These are phyloP conservation scores for Kurtzmaniella quercitrusa DNA, from an alignment of 1,139 yeast genomes.

Conservation along the genomic window DNA sequence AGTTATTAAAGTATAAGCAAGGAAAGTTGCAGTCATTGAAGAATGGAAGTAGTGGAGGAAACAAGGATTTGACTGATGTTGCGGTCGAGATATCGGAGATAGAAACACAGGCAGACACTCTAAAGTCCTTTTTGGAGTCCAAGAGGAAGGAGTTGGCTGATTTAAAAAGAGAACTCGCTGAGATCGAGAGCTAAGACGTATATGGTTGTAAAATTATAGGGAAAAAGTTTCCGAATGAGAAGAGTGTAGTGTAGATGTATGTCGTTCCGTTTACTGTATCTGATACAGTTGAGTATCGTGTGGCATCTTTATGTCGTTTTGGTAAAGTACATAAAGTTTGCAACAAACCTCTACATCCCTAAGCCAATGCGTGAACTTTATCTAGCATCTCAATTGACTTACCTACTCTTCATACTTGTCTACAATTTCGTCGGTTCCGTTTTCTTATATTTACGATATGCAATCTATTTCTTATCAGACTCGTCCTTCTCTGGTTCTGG, in stretches of 20 bases:
- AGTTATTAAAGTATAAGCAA: conserved; percentile 71
- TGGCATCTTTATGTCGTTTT: too few species aligned
- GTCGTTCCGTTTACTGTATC: not conserved
- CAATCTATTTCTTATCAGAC: conserved; percentile 6
- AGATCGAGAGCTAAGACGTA: not conserved
- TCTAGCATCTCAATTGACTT: too few species aligned
- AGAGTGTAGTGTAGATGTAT: not conserved
- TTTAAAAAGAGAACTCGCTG: conserved; percentile 39
- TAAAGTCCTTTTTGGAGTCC: conserved; percentile 51
- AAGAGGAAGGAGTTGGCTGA: conserved; percentile 49
- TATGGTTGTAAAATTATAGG: not conserved
- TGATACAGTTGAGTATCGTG: too few species aligned
- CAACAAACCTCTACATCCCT: too few species aligned
- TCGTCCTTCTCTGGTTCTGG: conserved; percentile 62
- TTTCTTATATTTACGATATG: conserved; percentile 1
- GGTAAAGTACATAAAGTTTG: too few species aligned
- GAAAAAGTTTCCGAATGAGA: not conserved
- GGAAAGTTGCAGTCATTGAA: conserved; percentile 14
- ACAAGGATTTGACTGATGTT: conserved; percentile 36
- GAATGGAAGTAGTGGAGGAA: conserved; percentile 9
- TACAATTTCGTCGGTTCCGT: not conserved
- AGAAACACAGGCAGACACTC: conserved; percentile 57
- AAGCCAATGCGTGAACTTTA: too few species aligned
- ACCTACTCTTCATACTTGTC: too few species aligned
- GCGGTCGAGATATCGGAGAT: conserved; percentile 60